Evolutionary conservation across 805 yeast species (phyloP), one percentile per base, ranked within the genome.

Genomic region (Isabelozyma rhagii): DNA sequence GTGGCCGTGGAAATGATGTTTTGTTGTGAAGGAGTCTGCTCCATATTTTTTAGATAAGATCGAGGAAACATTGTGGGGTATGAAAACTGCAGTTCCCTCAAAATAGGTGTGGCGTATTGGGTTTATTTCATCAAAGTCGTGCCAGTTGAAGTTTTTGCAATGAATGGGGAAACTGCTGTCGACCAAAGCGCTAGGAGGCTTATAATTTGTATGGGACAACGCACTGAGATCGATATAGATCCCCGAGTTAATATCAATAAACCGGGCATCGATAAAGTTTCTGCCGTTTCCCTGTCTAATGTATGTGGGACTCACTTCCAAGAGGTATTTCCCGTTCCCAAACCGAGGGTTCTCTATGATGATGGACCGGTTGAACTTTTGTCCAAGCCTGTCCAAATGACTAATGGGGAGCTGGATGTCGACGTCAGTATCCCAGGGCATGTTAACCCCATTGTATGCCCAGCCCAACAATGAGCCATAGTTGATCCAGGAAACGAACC

Each of bases 211-310:
- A 47, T 61, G 62, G 18, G 55, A 63, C 38, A 78, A 55, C 1
- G 77, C 76, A 14, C 77, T 66, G 5, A 77, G 71, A 56, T 77
- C 82, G 48, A 76, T 68, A 54, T 72, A 75, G 48, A 74, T 59
- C 9, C 80, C 81, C 10, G 70, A 57, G 46, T 64, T 62, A 4
- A 66, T 58, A 44, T 69, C 75, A 43, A 69, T 68, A 55, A 69
- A 69, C 43, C 74, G 54, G 8, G 72, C 74, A 48, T 69, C 74
- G 25, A 69, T 68, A 49, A 62, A 63, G 47, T 68, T 68, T 28
- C 60, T 59, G 4, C 83, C 83, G 52, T 75, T 74, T 14, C 78
- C 68, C 51, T 75, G 75, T 43, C 61, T 53, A 10, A 60, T 51
- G 50, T 61, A 64, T 3, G 63, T 60, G 8, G 68, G 68, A 31